phyloP scores from a whole-genome alignment of 1,284 basidiomycete genomes.

The Rhodotorula sp. region DNA sequence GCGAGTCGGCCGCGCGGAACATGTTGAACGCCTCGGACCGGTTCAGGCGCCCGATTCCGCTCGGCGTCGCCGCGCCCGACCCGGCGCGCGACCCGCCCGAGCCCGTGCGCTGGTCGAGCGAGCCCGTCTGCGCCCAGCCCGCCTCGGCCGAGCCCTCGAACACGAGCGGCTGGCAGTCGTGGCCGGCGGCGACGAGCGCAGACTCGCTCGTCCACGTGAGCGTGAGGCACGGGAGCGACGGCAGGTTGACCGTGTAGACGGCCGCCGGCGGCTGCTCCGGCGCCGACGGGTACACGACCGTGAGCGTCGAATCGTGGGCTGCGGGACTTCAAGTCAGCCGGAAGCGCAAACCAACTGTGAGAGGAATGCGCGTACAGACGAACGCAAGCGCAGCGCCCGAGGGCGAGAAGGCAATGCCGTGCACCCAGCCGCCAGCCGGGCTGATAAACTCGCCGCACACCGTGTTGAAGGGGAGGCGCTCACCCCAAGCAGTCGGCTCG shows the following conservation, averaged over 20 bases:
- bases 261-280: conserved; percentile 57
- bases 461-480: conserved; percentile 95
- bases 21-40: conserved; percentile 88
- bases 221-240: conserved; percentile 76
- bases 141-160: conserved; percentile 66
- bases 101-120: conserved; percentile 62
- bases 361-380: conserved; percentile 68
- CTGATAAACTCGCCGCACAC: conserved; percentile 90
- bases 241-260: conserved; percentile 70
- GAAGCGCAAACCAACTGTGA: too few relatives aligned
- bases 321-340: background rate
- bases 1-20: conserved; percentile 88
- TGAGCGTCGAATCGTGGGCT: conserved; percentile 91
- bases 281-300: conserved; percentile 77
- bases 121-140: conserved; percentile 76
- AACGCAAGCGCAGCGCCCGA: conserved; percentile 91
- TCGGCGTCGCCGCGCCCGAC: conserved; percentile 50
- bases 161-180: conserved; percentile 94
- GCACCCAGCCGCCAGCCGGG: conserved; percentile 94
- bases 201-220: conserved; percentile 82
- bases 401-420: conserved; percentile 92
- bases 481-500: conserved; percentile 89
- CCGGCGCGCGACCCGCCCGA: conserved; percentile 48
- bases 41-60: conserved; percentile 76
- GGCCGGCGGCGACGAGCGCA: conserved; percentile 83